Base-by-base conservation (phyloP, 495 filamentous ascomycete species). In the Pseudomonodictys pantanalensis region DNA sequence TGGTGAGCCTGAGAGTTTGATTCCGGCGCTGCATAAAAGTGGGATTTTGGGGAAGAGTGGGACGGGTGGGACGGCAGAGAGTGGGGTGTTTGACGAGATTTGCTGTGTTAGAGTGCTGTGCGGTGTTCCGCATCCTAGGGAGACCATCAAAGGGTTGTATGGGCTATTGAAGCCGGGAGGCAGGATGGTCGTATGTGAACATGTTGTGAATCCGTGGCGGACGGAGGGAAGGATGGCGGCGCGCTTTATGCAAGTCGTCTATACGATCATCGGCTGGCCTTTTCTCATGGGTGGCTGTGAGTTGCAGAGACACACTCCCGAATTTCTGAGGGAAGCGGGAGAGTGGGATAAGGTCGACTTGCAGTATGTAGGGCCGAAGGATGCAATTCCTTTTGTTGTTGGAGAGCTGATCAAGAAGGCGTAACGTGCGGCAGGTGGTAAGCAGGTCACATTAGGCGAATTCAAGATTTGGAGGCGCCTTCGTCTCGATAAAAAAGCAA, bases 161-260 rank as follows among this genome's bases (percentile, higher is more conserved):
- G 32, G 26, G 5, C 52, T 71, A 17, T 44, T 77, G 45, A 76
- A 75, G 56, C 75, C 75, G 1, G 74, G 75, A 5, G 75, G 75
- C 0, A 41, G 69, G 35, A 64, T 77, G 65, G 45, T 77, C 22
- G 65, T 77, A 6, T 72, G 65, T 32, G 75, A 77, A 52, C 75
- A 77, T 60, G 64, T 74, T 3, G 54, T 35, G 11, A 76, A 73
- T 52, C 61, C 67, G 1, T 71, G 71, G 65, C 28, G 54, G 9
- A 48, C 42, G 0, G 54, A 58, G 28, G 71, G 72, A 0, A 57
- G 52, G 15, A 12, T 69, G 2, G 17, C 64, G 12, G 67, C 60
- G 18, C 17, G 67, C 17, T 4, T 66, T 11, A 23, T 60, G 47
- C 72, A 74, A 52, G 11, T 48, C 11, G 45, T 70, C 4, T 70